Conservation (phyloP, 2,329 filamentous ascomycete species). For the Pyrenophora teres region DNA sequence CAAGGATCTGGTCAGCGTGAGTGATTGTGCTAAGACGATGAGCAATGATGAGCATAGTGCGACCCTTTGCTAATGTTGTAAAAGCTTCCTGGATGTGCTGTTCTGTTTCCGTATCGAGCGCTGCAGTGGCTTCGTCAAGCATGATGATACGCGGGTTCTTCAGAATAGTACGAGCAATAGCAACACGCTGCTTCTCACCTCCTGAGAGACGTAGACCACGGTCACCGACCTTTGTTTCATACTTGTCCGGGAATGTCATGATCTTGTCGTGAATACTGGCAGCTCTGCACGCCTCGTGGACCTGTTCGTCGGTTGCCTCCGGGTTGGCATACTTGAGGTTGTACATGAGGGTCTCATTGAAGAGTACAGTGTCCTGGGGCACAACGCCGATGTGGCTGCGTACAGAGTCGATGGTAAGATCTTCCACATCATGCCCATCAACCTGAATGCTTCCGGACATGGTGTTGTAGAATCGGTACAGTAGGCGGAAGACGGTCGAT, state of each 20-base stretch:
- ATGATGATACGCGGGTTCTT: slow-evolving; percentile 92
- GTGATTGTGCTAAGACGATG: slow-evolving; percentile 65
- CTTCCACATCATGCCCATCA: slow-evolving; percentile 81
- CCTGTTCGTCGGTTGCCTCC: slow-evolving; percentile 76
- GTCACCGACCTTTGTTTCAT: slow-evolving; percentile 89
- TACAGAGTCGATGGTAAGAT: slow-evolving; percentile 91
- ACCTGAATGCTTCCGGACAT: slow-evolving; percentile 79
- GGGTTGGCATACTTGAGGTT: slow-evolving; percentile 90
- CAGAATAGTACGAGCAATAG: slow-evolving; percentile 89
- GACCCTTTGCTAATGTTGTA: slow-evolving; percentile 77
- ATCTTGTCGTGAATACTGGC: slow-evolving; percentile 95
- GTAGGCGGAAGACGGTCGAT: slow-evolving; percentile 90
- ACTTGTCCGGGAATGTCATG: slow-evolving; percentile 82
- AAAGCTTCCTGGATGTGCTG: slow-evolving; percentile 90
- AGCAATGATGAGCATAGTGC: slow-evolving; percentile 94
- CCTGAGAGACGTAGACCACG: slow-evolving; percentile 84
- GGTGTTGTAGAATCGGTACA: slow-evolving; percentile 96
- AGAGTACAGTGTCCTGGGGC: slow-evolving; percentile 92
- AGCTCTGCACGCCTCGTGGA: slow-evolving; percentile 79
- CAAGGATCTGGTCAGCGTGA: slow-evolving; percentile 61
- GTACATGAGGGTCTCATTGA: slow-evolving; percentile 95
- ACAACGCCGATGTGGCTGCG: slow-evolving; percentile 92
- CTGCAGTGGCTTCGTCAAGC: slow-evolving; percentile 90
- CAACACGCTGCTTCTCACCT: slow-evolving; percentile 91
- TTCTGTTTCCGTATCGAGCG: slow-evolving; percentile 88